Conservation (phyloP, 257 asterid genomes). For the Schizonepeta tenuifolia region DNA sequence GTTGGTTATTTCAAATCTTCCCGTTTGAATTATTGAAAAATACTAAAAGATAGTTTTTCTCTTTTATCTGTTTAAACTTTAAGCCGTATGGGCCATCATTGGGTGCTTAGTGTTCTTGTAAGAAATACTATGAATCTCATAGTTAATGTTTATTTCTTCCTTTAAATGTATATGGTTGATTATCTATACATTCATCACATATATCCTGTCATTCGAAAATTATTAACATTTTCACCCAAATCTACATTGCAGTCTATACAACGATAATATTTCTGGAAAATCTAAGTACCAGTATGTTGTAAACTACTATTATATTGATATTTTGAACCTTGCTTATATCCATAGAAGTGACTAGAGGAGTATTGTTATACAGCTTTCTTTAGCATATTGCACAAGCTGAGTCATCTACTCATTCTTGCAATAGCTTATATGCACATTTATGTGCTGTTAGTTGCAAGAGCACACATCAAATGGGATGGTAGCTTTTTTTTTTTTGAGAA, state of each 20-base stretch:
- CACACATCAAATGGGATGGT: conserved; percentile 12
- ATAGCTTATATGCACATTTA: neutral
- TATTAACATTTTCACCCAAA: neutral
- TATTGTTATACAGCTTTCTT: neutral
- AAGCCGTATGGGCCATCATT: neutral
- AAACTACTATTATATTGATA: neutral
- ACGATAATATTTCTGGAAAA: neutral
- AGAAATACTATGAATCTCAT: neutral
- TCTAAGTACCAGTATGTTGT: neutral
- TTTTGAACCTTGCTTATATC: neutral
- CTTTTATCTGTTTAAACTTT: neutral
- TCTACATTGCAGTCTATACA: neutral
- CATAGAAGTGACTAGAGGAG: conserved; percentile 6
- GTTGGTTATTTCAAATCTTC: neutral
- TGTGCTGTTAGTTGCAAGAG: conserved; percentile 13
- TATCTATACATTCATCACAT: neutral
- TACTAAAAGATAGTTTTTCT: neutral
- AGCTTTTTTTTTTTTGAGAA: no score
- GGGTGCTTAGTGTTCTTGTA: neutral
- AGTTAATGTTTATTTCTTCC: neutral
- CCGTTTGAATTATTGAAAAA: neutral
- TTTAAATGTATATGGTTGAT: neutral
- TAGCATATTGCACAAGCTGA: neutral
- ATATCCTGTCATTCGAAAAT: neutral
- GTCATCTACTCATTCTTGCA: neutral